These are phyloP conservation scores for Skeletonema marinoi DNA, from an alignment of 108 stramenopile genomes.

Conservation along the genomic window DNA sequence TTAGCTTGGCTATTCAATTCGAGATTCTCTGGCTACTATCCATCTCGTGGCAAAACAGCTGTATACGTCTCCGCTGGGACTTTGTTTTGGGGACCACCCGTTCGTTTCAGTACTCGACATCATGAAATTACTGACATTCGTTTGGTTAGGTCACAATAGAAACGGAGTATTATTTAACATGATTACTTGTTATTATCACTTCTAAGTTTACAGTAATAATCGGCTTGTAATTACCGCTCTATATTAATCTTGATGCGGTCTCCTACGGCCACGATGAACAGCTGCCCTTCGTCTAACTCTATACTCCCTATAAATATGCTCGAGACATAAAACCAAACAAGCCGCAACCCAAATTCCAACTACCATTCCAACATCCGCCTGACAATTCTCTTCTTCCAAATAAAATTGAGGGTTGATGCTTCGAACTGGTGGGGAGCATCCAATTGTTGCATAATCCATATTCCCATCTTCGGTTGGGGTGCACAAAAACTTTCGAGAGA, in stretches of 20 bases:
- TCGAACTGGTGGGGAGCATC: slow-evolving; percentile 69
- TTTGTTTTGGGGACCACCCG: background rate
- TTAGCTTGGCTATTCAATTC: background rate
- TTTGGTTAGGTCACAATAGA: background rate
- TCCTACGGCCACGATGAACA: slow-evolving; percentile 34
- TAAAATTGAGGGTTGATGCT: slow-evolving; percentile 72
- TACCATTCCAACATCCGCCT: slow-evolving; percentile 65
- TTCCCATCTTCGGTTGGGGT: slow-evolving; percentile 27
- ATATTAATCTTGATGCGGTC: slow-evolving; percentile 60
- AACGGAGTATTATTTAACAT: background rate
- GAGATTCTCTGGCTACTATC: background rate
- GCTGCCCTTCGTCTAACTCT: slow-evolving; percentile 54
- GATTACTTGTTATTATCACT: background rate
- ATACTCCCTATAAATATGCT: slow-evolving; percentile 52
- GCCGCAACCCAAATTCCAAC: slow-evolving; percentile 41
- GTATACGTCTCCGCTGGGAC: background rate
- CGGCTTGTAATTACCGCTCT: background rate
- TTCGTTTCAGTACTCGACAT: background rate
- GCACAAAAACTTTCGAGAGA: slow-evolving; percentile 23
- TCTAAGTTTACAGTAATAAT: background rate
- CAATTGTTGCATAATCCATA: slow-evolving; percentile 18
- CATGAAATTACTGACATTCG: background rate
- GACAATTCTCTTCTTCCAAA: slow-evolving; percentile 59
- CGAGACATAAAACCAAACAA: slow-evolving; percentile 33
- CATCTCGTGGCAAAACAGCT: background rate